Evolutionary conservation across 345 rosid species (phyloP).

Genomic region (Brassica cretica): DNA sequence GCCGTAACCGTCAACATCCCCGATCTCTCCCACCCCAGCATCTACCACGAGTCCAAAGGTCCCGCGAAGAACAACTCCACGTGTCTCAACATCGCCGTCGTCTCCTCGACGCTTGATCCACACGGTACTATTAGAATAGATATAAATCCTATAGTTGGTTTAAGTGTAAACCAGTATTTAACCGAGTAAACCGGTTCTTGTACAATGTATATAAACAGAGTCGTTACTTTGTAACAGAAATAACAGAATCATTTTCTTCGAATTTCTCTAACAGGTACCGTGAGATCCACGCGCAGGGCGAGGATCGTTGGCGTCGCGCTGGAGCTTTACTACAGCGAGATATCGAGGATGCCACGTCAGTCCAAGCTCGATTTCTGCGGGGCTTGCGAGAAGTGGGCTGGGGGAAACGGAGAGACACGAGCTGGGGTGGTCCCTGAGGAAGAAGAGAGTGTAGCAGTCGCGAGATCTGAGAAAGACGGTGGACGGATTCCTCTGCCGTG

Average conservation of each 20-base stretch:
- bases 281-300: conserved; percentile 68
- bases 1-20: conserved; percentile 69
- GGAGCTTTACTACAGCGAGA: conserved; percentile 65
- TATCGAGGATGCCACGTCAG: conserved; percentile 50
- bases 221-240: not conserved
- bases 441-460: conserved; percentile 3
- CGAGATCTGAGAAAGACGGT: conserved; percentile 14
- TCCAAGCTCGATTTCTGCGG: conserved; percentile 80
- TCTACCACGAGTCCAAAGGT: conserved; percentile 69
- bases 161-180: not conserved
- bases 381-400: conserved; percentile 66
- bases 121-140: conserved; percentile 41
- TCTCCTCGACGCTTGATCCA: conserved; percentile 72
- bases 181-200: not conserved
- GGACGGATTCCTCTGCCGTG: conserved; percentile 62
- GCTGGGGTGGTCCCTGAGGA: conserved; percentile 19
- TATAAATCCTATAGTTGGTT: not conserved
- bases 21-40: conserved; percentile 65
- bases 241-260: not conserved
- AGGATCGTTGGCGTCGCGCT: conserved; percentile 75
- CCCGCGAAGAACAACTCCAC: conserved; percentile 44
- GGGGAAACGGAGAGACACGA: conserved; percentile 42
- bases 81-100: conserved; percentile 60
- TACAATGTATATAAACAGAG: too few relatives aligned
- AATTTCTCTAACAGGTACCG: conserved; percentile 28